Evolutionary conservation across 148 eudicot genomes (phyloP), one percentile per base, ranked within the genome.

Genomic region (Rhododendron williamsianum): DNA sequence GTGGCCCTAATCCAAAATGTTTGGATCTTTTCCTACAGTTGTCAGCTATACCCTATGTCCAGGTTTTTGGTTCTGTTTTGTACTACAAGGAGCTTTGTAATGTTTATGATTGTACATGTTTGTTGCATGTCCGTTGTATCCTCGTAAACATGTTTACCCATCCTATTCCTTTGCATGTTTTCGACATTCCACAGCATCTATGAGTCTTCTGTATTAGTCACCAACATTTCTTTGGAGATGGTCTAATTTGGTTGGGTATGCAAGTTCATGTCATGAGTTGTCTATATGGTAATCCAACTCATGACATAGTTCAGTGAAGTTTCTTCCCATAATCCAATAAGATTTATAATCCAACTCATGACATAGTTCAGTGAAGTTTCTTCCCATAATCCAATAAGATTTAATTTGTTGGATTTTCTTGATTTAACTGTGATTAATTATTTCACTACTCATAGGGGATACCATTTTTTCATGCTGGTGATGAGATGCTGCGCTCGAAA

Each of bases 381-480:
- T 45, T 25, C 35, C 25, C 45, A 78, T 78, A 46, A n/a, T 25
- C 35, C 25, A 43, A 78, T 78, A 78, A 78, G 81, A 27, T 25
- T 19, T 69, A 15, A 46, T 18, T 54, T 79, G 21, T 54, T 49
- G 23, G 73, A n/a, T 46, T 77, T 82, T n/a, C 52, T 78, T 56
- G 41, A 65, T 60, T 38, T 48, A 27, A 2, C 4, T 15, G 30
- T 87, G 82, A 87, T 83, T 21, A 86, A 49, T 65, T 46, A 54
- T 25, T 81, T 88, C 36, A 35, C 51, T 12, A 58, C 41, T 81
- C 84, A 23, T 33, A 97, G 99, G 99, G 99, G 74, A 90, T 93
- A 84, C 98, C 99, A 35, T 97, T 97, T 91, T 97, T 97, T 86
- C 99, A 97, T 87, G 89, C 96, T 85, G 99, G 99, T 84, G 99